These are phyloP conservation scores for Brassica cretica DNA, from an alignment of 345 rosid species.

Conservation along the genomic window DNA sequence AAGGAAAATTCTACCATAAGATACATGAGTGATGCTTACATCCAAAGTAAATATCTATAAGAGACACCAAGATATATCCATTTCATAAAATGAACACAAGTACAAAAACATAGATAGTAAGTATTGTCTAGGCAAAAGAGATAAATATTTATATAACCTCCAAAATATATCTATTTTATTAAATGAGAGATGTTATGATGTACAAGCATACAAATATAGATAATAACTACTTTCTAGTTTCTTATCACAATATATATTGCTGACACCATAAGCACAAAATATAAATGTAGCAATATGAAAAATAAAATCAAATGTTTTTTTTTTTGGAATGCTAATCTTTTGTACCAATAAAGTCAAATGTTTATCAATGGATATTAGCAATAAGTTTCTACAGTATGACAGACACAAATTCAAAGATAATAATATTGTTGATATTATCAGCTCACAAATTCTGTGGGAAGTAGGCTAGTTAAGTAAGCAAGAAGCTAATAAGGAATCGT, in stretches of 20 bases:
- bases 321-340: too few relatives aligned
- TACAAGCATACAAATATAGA: background rate
- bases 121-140: background rate
- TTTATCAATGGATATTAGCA: background rate
- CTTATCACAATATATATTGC: background rate
- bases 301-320: background rate
- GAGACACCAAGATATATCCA: background rate
- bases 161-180: background rate
- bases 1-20: background rate
- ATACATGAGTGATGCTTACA: background rate
- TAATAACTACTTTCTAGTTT: background rate
- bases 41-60: background rate
- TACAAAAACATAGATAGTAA: background rate
- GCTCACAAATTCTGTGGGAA: too few relatives aligned
- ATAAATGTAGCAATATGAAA: background rate
- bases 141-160: too few relatives aligned
- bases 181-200: background rate
- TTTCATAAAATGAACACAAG: background rate
- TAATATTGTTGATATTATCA: too few relatives aligned
- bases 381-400: background rate
- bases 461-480: too few relatives aligned
- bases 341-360: background rate
- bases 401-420: background rate
- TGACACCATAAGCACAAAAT: background rate
- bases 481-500: background rate